Conservation (phyloP, 352 stramenopile species). For the Pythium aristosporum region DNA sequence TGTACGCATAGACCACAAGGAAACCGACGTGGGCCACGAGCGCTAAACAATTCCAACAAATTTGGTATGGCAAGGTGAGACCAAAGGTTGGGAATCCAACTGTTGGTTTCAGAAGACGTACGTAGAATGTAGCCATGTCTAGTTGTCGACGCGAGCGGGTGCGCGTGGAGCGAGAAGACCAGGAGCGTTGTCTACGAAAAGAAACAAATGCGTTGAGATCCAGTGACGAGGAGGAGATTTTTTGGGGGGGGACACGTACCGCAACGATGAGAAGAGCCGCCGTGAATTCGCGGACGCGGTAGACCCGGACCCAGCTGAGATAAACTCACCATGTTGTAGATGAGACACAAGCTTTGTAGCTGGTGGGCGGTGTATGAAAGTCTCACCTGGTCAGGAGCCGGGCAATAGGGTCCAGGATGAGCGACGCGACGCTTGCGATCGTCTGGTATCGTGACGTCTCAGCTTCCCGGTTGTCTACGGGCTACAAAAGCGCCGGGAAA, state of each 20-base stretch:
- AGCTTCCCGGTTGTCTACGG: slow-evolving; percentile 31
- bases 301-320: slow-evolving; percentile 44
- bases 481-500: slow-evolving; percentile 21
- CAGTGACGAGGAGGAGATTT: neutral
- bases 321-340: neutral
- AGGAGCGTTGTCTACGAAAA: slow-evolving; percentile 39
- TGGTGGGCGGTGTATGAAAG: neutral
- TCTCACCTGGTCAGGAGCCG: slow-evolving; percentile 40
- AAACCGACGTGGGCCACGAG: slow-evolving; percentile 51
- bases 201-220: neutral
- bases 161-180: slow-evolving; percentile 39
- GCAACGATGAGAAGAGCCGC: slow-evolving; percentile 36
- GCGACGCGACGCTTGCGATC: slow-evolving; percentile 44
- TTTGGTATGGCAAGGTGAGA: neutral
- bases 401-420: slow-evolving; percentile 53
- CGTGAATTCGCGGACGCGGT: slow-evolving; percentile 45
- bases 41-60: slow-evolving; percentile 18
- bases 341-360: neutral
- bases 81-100: neutral
- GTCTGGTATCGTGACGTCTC: slow-evolving; percentile 55
- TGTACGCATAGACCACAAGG: slow-evolving; percentile 60
- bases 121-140: slow-evolving; percentile 49
- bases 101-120: slow-evolving; percentile 25
- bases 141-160: slow-evolving; percentile 40
- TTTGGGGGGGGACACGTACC: slow-evolving; percentile 28